Evolutionary conservation across 2,329 filamentous ascomycete genomes (phyloP).

Genomic region (Pseudogymnoascus sp.): DNA sequence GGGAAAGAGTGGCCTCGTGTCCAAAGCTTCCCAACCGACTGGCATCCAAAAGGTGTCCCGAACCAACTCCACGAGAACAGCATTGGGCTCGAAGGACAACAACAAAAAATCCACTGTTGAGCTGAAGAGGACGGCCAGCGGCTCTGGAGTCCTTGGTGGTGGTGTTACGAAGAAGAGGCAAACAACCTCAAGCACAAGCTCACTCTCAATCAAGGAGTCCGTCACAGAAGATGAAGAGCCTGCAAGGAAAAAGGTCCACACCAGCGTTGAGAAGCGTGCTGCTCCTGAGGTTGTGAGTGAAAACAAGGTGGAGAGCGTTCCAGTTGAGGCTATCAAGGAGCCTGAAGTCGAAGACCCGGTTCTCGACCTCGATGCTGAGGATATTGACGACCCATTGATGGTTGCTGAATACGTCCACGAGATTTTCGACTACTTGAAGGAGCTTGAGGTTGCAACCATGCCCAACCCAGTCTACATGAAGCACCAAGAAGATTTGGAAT

Average conservation of each 20-base stretch:
- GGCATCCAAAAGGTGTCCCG: slow-evolving; percentile 65
- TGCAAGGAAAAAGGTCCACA: slow-evolving; percentile 54
- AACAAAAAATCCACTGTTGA: slow-evolving; percentile 55
- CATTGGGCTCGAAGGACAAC: slow-evolving; percentile 54
- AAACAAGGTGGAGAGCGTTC: slow-evolving; percentile 27
- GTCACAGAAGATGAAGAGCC: slow-evolving; percentile 58
- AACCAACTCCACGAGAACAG: slow-evolving; percentile 51
- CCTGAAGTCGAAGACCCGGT: slow-evolving; percentile 32
- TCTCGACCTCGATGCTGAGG: slow-evolving; percentile 72
- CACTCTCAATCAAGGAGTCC: slow-evolving; percentile 53
- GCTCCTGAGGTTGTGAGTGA: slow-evolving; percentile 29
- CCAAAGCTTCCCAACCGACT: slow-evolving; percentile 74
- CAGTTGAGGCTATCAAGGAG: slow-evolving; percentile 19
- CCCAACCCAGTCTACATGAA: slow-evolving; percentile 94
- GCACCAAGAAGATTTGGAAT: slow-evolving; percentile 88
- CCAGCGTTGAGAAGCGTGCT: slow-evolving; percentile 40
- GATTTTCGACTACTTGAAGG: slow-evolving; percentile 91
- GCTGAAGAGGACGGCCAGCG: slow-evolving; percentile 63
- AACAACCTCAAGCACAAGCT: slow-evolving; percentile 38
- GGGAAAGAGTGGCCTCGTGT: slow-evolving; percentile 58
- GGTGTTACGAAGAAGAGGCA: slow-evolving; percentile 60
- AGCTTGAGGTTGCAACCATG: slow-evolving; percentile 71
- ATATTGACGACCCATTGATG: slow-evolving; percentile 91
- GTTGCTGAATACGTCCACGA: slow-evolving; percentile 94
- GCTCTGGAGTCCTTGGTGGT: slow-evolving; percentile 56